These are phyloP conservation scores for Paraconiothyrium brasiliense DNA, from an alignment of 2,329 filamentous ascomycete genomes.

Conservation along the genomic window DNA sequence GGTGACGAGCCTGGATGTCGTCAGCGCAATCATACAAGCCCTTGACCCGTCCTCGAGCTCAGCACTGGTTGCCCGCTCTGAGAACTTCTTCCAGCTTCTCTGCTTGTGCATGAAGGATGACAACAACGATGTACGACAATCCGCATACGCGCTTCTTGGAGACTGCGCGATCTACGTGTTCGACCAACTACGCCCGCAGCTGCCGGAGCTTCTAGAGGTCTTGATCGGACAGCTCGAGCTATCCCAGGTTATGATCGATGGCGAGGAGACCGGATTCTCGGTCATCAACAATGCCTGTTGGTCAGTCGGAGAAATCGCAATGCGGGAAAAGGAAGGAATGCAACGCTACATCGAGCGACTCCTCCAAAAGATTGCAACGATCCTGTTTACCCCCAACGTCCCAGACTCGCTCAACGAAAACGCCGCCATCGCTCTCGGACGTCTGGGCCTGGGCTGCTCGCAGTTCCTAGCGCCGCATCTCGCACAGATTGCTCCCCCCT, in stretches of 20 bases:
- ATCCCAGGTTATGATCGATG: conserved; percentile 72
- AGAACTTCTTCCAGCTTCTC: conserved; percentile 89
- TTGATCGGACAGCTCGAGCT: conserved; percentile 89
- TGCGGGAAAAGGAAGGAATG: conserved; percentile 78
- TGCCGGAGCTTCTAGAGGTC: conserved; percentile 79
- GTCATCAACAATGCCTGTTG: conserved; percentile 99
- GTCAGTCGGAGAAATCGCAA: conserved; percentile 91
- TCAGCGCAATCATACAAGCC: conserved; percentile 93
- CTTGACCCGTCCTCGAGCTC: conserved; percentile 77
- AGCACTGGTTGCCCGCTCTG: conserved; percentile 77
- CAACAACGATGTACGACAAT: conserved; percentile 93
- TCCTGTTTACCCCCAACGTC: conserved; percentile 84
- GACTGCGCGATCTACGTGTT: conserved; percentile 96
- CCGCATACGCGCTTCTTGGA: conserved; percentile 91
- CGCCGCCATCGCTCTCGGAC: conserved; percentile 89
- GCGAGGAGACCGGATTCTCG: conserved; percentile 84
- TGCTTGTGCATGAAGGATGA: conserved; percentile 91
- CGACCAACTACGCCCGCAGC: conserved; percentile 76
- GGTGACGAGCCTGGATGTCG: conserved; percentile 90
- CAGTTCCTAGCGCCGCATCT: conserved; percentile 82
- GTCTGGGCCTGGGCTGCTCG: conserved; percentile 82
- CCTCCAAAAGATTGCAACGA: conserved; percentile 79
- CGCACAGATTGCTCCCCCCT: conserved; percentile 80
- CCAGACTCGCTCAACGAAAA: conserved; percentile 92
- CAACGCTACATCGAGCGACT: conserved; percentile 79